Evolutionary conservation across 768 basidiomycete species (phyloP).

Genomic region (Xerocomus brunneocitrinus): DNA sequence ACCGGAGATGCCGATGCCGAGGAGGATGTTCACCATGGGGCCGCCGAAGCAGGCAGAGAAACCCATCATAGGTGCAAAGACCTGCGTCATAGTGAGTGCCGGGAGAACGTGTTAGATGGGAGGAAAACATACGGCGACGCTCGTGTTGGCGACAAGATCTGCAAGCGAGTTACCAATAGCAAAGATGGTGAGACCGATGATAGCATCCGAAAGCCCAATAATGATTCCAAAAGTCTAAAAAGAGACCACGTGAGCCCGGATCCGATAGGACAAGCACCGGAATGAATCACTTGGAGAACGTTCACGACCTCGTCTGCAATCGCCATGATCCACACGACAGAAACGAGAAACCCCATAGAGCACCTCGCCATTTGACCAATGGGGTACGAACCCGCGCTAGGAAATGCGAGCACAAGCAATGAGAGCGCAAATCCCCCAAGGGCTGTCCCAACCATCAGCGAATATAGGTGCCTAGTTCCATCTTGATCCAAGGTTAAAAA

Average conservation of each 20-base stretch:
- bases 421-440: slow-evolving; percentile 52
- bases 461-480: slow-evolving; percentile 40
- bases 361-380: slow-evolving; percentile 67
- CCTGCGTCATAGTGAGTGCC: slow-evolving; percentile 33
- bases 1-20: slow-evolving; percentile 90
- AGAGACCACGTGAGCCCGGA: not conserved
- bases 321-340: slow-evolving; percentile 97
- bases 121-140: slow-evolving; percentile 65
- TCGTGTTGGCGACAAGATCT: slow-evolving; percentile 95
- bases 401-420: slow-evolving; percentile 54
- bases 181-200: slow-evolving; percentile 95
- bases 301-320: slow-evolving; percentile 95
- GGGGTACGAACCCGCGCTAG: slow-evolving; percentile 53
- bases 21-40: slow-evolving; percentile 87
- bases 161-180: slow-evolving; percentile 95
- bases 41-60: slow-evolving; percentile 95
- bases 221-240: slow-evolving; percentile 85
- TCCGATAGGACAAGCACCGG: not conserved
- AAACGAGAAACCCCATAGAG: slow-evolving; percentile 85
- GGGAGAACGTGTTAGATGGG: not conserved
- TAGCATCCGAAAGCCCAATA: slow-evolving; percentile 94
- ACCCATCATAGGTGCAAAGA: slow-evolving; percentile 89
- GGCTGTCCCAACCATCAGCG: slow-evolving; percentile 51
- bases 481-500: slow-evolving; percentile 11
- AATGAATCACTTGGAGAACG: slow-evolving; percentile 66